These are phyloP conservation scores for Russula brevipes DNA, from an alignment of 768 basidiomycete genomes.

Conservation along the genomic window DNA sequence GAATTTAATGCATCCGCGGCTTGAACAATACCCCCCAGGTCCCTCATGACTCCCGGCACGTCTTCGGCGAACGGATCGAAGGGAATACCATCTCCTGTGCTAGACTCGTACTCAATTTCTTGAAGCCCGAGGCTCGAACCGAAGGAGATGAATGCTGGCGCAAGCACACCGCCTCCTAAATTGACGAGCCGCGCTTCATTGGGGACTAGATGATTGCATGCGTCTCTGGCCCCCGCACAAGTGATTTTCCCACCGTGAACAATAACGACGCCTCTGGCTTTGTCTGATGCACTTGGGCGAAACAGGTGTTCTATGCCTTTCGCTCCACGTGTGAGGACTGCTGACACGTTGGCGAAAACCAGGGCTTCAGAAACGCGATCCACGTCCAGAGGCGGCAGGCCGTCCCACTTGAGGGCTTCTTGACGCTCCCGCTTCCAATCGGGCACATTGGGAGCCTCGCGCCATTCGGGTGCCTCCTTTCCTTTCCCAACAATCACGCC, in stretches of 20 bases:
- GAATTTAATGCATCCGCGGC: conserved; percentile 63
- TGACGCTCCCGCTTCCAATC: conserved; percentile 57
- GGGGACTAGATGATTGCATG: conserved; percentile 16
- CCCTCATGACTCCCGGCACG: conserved; percentile 41
- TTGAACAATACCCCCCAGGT: conserved; percentile 43
- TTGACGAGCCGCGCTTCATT: conserved; percentile 37
- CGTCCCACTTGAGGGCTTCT: conserved; percentile 54
- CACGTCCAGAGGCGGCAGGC: conserved; percentile 60
- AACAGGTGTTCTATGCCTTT: conserved; percentile 18
- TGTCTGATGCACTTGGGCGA: conserved; percentile 18
- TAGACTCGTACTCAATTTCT: conserved; percentile 54
- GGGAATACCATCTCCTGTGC: conserved; percentile 58
- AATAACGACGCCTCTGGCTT: conserved; percentile 36
- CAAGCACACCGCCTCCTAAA: conserved; percentile 57
- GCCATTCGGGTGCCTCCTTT: conserved; percentile 25
- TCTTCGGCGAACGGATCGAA: conserved; percentile 41
- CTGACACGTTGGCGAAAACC: conserved; percentile 51
- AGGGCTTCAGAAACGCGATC: conserved; percentile 35
- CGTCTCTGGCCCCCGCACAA: conserved; percentile 37
- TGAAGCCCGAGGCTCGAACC: conserved; percentile 58
- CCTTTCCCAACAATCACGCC: conserved; percentile 23
- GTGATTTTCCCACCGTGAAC: conserved; percentile 50
- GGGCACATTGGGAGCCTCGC: conserved; percentile 42
- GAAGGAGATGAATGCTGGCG: conserved; percentile 58
- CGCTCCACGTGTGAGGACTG: conserved; percentile 30